phyloP scores from a whole-genome alignment of 148 eudicot species.

The Spergularia bocconei region DNA sequence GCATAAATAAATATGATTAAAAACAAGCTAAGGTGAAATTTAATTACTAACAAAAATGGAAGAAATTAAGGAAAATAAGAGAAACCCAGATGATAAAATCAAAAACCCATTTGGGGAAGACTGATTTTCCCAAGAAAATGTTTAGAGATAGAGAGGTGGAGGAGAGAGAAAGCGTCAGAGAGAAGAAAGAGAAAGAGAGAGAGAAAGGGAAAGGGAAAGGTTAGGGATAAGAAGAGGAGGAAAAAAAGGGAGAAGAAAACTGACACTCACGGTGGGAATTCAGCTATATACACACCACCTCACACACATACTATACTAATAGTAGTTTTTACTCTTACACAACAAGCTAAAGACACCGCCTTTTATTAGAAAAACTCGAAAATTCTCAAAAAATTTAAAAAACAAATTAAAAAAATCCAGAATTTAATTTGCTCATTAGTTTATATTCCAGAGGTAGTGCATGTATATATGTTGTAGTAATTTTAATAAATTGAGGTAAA shows the following conservation, averaged over 20 bases:
- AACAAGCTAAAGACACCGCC: conserved; percentile 30
- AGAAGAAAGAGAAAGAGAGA: conserved; percentile 15
- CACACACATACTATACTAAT: background rate
- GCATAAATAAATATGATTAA: background rate
- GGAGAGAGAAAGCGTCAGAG: conserved; percentile 14
- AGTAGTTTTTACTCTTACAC: too few relatives aligned
- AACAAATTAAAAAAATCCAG: conserved; percentile 32
- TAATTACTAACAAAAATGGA: background rate
- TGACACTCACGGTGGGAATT: conserved; percentile 21
- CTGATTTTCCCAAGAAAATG: conserved; percentile 6
- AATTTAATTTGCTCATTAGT: conserved; percentile 47
- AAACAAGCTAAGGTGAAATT: background rate
- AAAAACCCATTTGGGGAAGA: conserved; percentile 29
- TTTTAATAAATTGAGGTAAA: conserved; percentile 16
- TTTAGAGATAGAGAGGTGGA: conserved; percentile 20
- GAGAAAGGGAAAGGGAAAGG: background rate
- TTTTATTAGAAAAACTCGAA: conserved; percentile 24
- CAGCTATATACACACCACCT: conserved; percentile 41
- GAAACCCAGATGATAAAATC: conserved; percentile 19
- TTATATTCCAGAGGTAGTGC: conserved; percentile 53
- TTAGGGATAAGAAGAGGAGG: conserved; percentile 25
- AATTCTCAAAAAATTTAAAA: background rate
- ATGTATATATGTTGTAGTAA: too few relatives aligned
- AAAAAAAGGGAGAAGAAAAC: conserved; percentile 24
- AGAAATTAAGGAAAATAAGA: conserved; percentile 3